Evolutionary conservation across 192 early-diverging fungal genomes (phyloP), one percentile per base, ranked within the genome.

Genomic region (Allomyces macrogynus): DNA sequence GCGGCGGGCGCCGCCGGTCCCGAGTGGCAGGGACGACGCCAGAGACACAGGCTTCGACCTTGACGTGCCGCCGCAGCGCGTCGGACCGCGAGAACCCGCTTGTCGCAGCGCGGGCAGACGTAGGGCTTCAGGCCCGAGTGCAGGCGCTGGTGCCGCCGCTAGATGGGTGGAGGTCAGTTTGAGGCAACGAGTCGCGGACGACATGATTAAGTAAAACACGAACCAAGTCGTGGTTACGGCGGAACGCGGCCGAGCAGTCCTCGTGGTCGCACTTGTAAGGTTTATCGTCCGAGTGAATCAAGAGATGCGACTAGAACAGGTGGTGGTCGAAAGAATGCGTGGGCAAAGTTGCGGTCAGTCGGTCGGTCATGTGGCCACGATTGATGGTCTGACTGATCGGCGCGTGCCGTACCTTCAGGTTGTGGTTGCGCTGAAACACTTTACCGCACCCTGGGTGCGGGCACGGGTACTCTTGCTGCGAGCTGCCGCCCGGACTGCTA

Each of bases 1-100:
- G 32, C 32, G 32, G 32, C 32, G 32, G 32, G 32, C 32, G 32
- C n/a, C 32, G 32, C 32, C 32, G 32, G 49, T n/a, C 4, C 16
- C 49, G 16, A 57, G 49, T 57, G 49, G 49, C 2, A 57, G 49
- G n/a, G 3, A 57, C 49, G 16, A 57, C 49, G 49, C 49, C 49
- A 3, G 49, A 57, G 49, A 57, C 49, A n/a, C 49, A 57, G 3
- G 49, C 81, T 71, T 84, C 81, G 32, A 78, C 70, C 24, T 75
- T 72, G 32, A 81, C 76, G 64, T 90, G 88, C 14, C 89, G 74
- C 65, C 81, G 76, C 23, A 88, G 71, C 20, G 89, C 89, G 75
- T 91, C 87, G 10, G 84, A 86, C 22, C 89, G 75, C 5, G 84
- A 80, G 80, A 90, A 92, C 3, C n/a, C 80, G 77, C 42, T 81